Conservation (phyloP, 495 filamentous ascomycete species). For the Paragyromitra xinjiangensis region DNA sequence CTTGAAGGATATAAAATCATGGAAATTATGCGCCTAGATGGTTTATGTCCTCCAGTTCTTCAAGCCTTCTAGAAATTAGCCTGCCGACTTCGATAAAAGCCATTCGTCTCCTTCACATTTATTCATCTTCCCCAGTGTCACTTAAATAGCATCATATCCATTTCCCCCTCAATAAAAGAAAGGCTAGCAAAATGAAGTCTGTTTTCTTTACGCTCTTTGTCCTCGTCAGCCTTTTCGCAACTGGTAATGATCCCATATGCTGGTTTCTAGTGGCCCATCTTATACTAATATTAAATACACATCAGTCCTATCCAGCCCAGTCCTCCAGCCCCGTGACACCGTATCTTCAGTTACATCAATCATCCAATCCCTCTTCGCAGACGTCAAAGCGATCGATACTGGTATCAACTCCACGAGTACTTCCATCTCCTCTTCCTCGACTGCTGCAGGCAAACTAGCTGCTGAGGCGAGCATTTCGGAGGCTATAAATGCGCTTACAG, state of each 20-base stretch:
- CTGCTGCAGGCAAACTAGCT: not conserved
- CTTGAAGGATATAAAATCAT: not conserved
- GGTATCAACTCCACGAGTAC: not conserved
- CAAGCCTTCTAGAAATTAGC: not conserved
- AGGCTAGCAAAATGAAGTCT: not conserved
- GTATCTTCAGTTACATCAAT: not conserved
- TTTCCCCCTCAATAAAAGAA: not conserved
- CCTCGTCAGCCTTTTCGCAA: not conserved
- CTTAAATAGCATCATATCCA: not conserved
- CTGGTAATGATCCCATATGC: not conserved
- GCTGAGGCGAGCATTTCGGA: not conserved
- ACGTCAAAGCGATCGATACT: not conserved
- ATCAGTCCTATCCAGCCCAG: not conserved
- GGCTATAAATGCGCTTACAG: not conserved
- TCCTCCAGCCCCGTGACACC: not conserved
- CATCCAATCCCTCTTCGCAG: not conserved
- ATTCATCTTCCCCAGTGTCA: not conserved
- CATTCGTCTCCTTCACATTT: not conserved
- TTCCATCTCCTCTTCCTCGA: not conserved
- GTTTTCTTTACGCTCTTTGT: not conserved
- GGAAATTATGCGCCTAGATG: not conserved
- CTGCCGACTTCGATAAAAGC: not conserved
- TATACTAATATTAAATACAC: not conserved
- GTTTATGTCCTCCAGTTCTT: not conserved
- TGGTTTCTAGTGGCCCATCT: not conserved